Evolutionary conservation across 495 filamentous ascomycete genomes (phyloP).

Genomic region (Lasiosphaeria hispida): DNA sequence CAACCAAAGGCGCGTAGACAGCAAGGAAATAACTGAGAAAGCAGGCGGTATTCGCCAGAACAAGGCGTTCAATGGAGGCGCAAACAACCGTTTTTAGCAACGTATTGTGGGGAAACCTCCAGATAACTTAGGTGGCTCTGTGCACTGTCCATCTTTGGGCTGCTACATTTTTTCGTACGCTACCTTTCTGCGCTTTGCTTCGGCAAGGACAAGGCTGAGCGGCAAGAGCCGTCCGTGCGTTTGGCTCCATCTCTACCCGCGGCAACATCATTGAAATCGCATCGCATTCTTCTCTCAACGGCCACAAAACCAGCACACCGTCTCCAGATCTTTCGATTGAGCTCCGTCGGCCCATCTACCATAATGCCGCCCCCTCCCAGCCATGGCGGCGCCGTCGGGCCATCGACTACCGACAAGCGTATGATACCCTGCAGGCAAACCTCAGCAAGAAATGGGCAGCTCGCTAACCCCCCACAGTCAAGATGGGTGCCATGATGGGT

Average conservation of each 20-base stretch:
- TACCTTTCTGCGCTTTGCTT: slow-evolving; percentile 10
- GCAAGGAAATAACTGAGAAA: too few relatives aligned
- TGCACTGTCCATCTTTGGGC: not conserved
- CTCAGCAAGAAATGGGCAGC: not conserved
- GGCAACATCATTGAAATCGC: slow-evolving; percentile 13
- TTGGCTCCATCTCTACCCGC: slow-evolving; percentile 12
- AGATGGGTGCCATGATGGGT: slow-evolving; percentile 98
- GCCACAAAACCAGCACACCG: not conserved
- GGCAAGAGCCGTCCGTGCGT: slow-evolving; percentile 18
- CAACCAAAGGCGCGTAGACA: too few relatives aligned
- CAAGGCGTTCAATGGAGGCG: too few relatives aligned
- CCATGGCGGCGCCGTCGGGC: slow-evolving; percentile 51
- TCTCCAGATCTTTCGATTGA: not conserved
- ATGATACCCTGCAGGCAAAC: slow-evolving; percentile 26
- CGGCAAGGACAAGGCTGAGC: slow-evolving; percentile 1
- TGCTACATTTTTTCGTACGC: not conserved
- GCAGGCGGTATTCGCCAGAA: too few relatives aligned
- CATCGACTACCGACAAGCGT: slow-evolving; percentile 92
- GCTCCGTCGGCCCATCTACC: not conserved
- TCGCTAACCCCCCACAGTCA: slow-evolving; percentile 60
- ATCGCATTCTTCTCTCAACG: slow-evolving; percentile 7
- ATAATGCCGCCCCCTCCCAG: slow-evolving; percentile 50
- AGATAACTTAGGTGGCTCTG: too few relatives aligned
- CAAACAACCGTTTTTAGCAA: too few relatives aligned
- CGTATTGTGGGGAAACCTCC: too few relatives aligned